Percentiles rank a stretch among this genome's conserved stretches.
Conservation (phyloP, 305 asterid genomes). For the Fraxinus angustifolia region DNA sequence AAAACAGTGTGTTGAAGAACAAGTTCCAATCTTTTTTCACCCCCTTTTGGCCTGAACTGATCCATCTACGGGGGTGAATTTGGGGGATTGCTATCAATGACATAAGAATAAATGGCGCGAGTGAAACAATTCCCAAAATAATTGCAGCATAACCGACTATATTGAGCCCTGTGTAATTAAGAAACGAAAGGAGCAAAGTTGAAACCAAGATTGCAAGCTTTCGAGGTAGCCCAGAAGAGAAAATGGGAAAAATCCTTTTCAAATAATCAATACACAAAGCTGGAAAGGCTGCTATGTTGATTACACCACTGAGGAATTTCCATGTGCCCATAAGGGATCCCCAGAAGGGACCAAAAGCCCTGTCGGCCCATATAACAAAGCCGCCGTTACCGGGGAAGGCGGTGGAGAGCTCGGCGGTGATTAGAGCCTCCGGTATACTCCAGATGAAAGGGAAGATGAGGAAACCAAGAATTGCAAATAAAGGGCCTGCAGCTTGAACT, state of each 20-base stretch:
- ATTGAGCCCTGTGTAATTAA: constrained; percentile 55
- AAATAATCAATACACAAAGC: constrained; percentile 53
- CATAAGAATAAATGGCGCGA: constrained; percentile 53
- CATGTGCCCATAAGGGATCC: constrained; percentile 70
- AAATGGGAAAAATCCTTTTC: constrained; percentile 49
- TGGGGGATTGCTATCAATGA: constrained; percentile 53
- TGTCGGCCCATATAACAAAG: constrained; percentile 70
- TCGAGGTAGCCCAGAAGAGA: constrained; percentile 41
- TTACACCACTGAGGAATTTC: constrained; percentile 67
- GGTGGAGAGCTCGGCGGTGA: constrained; percentile 83
- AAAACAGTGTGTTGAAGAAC: constrained; percentile 62
- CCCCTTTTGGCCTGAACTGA: constrained; percentile 45
- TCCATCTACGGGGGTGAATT: constrained; percentile 50
- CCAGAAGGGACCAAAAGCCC: constrained; percentile 65
- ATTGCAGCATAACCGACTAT: constrained; percentile 61
- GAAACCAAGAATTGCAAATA: constrained; percentile 65
- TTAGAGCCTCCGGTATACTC: constrained; percentile 72
- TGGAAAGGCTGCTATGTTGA: constrained; percentile 66
- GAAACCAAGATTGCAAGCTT: constrained; percentile 40
- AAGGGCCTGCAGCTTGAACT: constrained; percentile 68
- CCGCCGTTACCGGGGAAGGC: constrained; percentile 78
- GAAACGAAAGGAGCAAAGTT: constrained; percentile 36
- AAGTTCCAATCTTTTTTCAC: constrained; percentile 54
- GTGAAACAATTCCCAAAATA: constrained; percentile 46
- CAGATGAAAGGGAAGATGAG: constrained; percentile 74